Conservation (phyloP, 31 red algal species). For the Endocladia muricata region DNA sequence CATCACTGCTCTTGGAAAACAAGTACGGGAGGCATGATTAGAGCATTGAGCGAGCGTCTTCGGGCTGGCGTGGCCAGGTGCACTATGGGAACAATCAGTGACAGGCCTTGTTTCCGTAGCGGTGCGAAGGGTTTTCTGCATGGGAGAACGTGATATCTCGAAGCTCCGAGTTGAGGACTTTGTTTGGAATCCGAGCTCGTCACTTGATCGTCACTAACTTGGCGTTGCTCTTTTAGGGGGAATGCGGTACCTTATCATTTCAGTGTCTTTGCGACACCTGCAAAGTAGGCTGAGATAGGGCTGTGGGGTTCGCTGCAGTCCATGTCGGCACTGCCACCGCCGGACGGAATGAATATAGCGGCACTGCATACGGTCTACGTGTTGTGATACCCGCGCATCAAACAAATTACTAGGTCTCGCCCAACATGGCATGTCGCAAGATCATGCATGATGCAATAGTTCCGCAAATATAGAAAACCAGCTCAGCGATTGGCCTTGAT, state of each 20-base stretch:
- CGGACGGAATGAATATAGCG: background rate
- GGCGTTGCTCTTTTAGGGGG: too few species aligned
- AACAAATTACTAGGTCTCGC: background rate
- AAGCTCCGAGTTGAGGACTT: background rate
- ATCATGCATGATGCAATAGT: background rate
- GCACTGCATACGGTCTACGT: too few species aligned
- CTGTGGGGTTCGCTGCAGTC: background rate
- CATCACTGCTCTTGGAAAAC: background rate
- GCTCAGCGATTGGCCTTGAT: conserved; percentile 6
- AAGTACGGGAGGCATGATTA: background rate
- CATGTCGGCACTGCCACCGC: background rate
- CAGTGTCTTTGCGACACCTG: background rate
- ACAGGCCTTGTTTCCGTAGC: background rate
- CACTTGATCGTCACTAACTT: background rate
- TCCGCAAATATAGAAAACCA: background rate
- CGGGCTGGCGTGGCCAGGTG: background rate
- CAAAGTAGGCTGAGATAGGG: background rate
- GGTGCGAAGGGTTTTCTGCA: background rate
- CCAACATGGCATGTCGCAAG: background rate
- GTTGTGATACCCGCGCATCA: background rate
- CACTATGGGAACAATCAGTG: background rate
- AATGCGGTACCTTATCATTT: background rate
- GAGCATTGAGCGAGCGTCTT: background rate
- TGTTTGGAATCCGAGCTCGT: background rate
- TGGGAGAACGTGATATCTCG: background rate